Conservation (phyloP, 2,329 filamentous ascomycete species). For the Alternaria rosae region DNA sequence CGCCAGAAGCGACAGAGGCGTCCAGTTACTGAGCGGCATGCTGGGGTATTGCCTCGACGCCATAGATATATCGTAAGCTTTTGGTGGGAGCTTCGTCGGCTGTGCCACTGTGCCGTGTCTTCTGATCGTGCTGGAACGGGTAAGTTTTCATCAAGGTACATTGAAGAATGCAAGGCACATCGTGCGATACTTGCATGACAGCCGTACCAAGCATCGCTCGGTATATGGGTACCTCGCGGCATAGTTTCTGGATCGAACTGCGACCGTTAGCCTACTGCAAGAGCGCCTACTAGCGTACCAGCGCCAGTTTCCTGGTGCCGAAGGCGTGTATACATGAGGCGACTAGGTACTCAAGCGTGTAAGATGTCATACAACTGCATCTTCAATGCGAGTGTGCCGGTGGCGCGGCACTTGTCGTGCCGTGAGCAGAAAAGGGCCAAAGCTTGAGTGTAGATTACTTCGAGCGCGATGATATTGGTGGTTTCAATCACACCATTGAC, state of each 20-base stretch:
- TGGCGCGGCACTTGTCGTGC: conserved; percentile 1
- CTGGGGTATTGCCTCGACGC: background rate
- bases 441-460: conserved; percentile 4
- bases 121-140: conserved; percentile 2
- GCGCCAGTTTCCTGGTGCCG: conserved; percentile 1
- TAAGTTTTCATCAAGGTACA: background rate
- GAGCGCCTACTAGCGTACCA: conserved; percentile 25
- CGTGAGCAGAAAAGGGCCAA: conserved; percentile 5
- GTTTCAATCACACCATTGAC: conserved; percentile 16
- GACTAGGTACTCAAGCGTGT: background rate
- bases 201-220: conserved; percentile 2
- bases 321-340: background rate
- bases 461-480: background rate
- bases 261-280: conserved; percentile 27
- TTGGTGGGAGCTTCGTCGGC: background rate
- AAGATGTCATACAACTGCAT: background rate
- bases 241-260: conserved; percentile 12
- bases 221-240: conserved; percentile 1
- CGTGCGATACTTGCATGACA: conserved; percentile 11
- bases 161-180: background rate
- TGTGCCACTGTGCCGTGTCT: background rate
- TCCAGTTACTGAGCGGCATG: background rate
- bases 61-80: background rate
- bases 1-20: background rate
- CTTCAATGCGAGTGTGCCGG: background rate